Evolutionary conservation across 352 stramenopile genomes (phyloP).

Genomic region (Phytopythium aichiense): DNA sequence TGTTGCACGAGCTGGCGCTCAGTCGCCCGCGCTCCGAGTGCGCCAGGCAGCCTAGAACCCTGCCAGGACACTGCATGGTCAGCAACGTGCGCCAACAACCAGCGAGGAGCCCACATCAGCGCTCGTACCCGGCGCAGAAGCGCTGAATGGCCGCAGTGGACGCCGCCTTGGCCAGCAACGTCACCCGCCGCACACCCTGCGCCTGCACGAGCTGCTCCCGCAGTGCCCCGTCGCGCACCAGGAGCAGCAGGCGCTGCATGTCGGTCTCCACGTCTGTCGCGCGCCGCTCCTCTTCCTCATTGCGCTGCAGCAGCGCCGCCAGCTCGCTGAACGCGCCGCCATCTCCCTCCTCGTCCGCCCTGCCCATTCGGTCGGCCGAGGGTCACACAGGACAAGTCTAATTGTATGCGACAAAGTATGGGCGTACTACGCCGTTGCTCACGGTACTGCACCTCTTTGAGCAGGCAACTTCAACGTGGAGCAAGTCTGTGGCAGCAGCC

Average conservation of each 20-base stretch:
- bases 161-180: constrained; percentile 25
- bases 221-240: constrained; percentile 40
- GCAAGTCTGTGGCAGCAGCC: neutral
- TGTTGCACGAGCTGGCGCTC: constrained; percentile 58
- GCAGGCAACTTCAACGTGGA: neutral
- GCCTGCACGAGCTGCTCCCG: constrained; percentile 57
- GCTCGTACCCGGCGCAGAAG: constrained; percentile 25
- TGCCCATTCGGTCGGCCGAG: neutral
- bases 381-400: neutral
- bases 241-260: constrained; percentile 44
- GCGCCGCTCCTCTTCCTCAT: constrained; percentile 35
- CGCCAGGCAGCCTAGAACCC: constrained; percentile 62
- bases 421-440: neutral
- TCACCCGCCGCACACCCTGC: constrained; percentile 48
- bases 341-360: neutral
- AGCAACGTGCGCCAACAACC: neutral
- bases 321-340: constrained; percentile 46
- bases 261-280: constrained; percentile 42
- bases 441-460: neutral
- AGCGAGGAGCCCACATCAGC: neutral
- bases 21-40: constrained; percentile 45
- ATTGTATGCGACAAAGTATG: neutral
- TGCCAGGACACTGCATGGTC: constrained; percentile 10
- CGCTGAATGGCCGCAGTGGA: constrained; percentile 19
- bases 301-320: constrained; percentile 43